Base-by-base conservation (phyloP, 371 early-diverging fungal genomes). In the Rhizopus microsporus region DNA sequence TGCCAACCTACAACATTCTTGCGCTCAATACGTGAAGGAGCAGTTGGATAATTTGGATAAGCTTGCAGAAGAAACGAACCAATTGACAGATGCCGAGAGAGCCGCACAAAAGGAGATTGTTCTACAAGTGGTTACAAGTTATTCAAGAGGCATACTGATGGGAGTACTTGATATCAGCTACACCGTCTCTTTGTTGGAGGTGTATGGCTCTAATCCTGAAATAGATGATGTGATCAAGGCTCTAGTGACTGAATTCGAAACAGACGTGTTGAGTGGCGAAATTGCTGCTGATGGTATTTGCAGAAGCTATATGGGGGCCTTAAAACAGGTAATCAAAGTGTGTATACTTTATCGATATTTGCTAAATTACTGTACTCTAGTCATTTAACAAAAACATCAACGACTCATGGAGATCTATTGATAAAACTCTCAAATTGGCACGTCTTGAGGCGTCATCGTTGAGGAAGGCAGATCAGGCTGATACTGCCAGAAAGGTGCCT, bases 201-300 rank as follows among this genome's bases (percentile, higher is more conserved):
- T 78, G 10, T 83, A 78, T 51, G 78, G 80, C 0, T 55, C 59
- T 0, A 48, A 34, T 13, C 59, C 75, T 35, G 78, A 74, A 2
- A 52, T 78, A 10, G 83, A 86, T 54, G 79, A 78, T 15, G 63
- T 76, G 17, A 69, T 83, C 42, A 75, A 77, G 57, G 72, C 75
- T 10, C 57, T 87, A 30, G 57, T 83, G 8, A 51, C 69, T 13
- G 72, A 73, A 35, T 65, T 82, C 35, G 72, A 79, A 12, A 51
- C 57, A 2, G 72, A 72, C 16, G 29, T 68, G 39, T 42, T 60
- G 45, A 37, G 62, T 33, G 59, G 73, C 55, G 60, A 64, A 53
- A 32, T 55, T 48, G 54, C 48, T 35, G 62, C 77, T 37, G 65
- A 71, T 47, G 71, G 55, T 13, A 62, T 70, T 16, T 72, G 68